phyloP scores from a whole-genome alignment of 306 rosid species.

The Cicer cuneatum region DNA sequence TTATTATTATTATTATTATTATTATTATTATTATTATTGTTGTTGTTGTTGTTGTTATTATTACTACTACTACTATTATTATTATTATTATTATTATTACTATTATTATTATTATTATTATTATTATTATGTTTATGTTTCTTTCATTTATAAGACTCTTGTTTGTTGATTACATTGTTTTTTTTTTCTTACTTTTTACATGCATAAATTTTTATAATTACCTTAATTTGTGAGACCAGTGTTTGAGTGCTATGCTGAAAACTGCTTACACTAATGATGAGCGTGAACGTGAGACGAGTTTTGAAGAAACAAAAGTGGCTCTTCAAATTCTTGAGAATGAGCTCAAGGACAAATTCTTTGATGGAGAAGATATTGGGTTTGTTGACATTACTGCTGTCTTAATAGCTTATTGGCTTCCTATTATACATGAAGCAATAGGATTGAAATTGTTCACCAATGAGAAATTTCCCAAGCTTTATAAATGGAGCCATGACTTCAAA shows the following conservation, averaged over 20 bases:
- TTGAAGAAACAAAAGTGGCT: slow-evolving; percentile 42
- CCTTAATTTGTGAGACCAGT: slow-evolving; percentile 26
- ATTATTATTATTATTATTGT: too few relatives aligned
- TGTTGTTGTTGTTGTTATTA: too few relatives aligned
- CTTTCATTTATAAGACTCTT: too few relatives aligned
- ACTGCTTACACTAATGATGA: slow-evolving; percentile 10
- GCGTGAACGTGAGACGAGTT: slow-evolving; percentile 46
- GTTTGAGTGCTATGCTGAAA: not conserved
- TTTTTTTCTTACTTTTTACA: not conserved
- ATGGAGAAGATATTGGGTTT: slow-evolving; percentile 56
- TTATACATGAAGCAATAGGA: slow-evolving; percentile 46
- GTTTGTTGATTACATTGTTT: too few relatives aligned
- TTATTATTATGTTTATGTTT: too few relatives aligned
- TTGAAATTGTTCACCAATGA: slow-evolving; percentile 42
- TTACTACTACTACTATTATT: too few relatives aligned
- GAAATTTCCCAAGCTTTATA: slow-evolving; percentile 49
- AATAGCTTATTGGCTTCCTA: slow-evolving; percentile 13
- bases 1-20: too few relatives aligned
- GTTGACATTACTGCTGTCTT: slow-evolving; percentile 54
- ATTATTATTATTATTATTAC: too few relatives aligned
- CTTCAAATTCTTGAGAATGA: slow-evolving; percentile 56
- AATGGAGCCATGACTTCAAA: slow-evolving; percentile 51
- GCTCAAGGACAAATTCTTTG: slow-evolving; percentile 60
- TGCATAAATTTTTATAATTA: not conserved
- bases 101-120: too few relatives aligned